Evolutionary conservation across 495 filamentous ascomycete genomes (phyloP), one percentile per base, ranked within the genome.

Genomic region (Xylaria telfairii): DNA sequence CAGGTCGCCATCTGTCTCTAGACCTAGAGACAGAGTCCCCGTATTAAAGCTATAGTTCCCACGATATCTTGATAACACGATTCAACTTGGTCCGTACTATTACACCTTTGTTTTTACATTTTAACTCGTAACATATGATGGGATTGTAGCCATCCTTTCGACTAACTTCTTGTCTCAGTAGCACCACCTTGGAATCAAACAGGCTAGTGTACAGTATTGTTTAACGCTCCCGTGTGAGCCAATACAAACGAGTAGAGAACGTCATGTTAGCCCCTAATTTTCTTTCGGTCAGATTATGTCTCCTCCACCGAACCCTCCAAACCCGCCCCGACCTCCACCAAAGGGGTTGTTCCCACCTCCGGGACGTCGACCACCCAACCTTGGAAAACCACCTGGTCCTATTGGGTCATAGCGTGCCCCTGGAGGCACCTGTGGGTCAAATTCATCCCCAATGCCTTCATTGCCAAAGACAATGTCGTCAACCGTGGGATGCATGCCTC

Each of bases 401-500:
- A 93, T 78, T 9, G 95, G 96, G 85, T 98, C 96, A 81, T 93
- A 89, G 69, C 88, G 80, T 46, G 88, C 86, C 9, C 87, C 87
- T 12, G 87, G 89, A 24, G 90, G 89, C 37, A 83, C 83, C 72
- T 86, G 85, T 17, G 85, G 83, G 72, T 88, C 82, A 72, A 84
- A 88, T 7, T 75, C 80, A 17, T 74, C 81, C 46, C 76, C 82
- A 39, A 78, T 80, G 12, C 85, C 85, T 21, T 82, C 84, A 13
- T 77, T 77, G 44, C 86, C 88, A 78, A 98, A 98, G 74, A 98
- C 79, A 34, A 93, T 94, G 79, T 98, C 96, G 75, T 98, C 93
- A 74, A 97, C 95, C 0, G 93, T 96, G 0, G 96, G 96, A 81
- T 98, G 92, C 96, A 98, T 98, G 2, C 96, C 96, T 51, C 90